These are phyloP conservation scores for Coniochaeta sp. DNA, from an alignment of 2,329 filamentous ascomycete genomes.

Conservation along the genomic window DNA sequence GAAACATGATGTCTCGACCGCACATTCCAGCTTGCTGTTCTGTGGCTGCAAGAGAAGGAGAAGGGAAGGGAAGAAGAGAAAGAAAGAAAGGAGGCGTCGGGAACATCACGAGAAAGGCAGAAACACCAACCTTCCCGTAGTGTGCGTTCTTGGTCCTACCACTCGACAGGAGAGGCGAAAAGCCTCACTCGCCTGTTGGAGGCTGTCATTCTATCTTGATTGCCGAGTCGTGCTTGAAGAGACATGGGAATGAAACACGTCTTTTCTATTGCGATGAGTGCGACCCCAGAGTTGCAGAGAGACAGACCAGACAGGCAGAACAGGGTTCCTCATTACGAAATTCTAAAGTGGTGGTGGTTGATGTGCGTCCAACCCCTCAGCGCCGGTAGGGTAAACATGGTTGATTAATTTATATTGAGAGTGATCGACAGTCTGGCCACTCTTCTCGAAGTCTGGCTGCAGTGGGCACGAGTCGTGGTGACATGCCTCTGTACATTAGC, in stretches of 20 bases:
- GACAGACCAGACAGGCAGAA: neutral
- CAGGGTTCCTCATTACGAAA: neutral
- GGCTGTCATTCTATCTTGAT: neutral
- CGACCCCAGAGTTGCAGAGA: too few species aligned
- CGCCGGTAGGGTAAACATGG: neutral
- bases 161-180: neutral
- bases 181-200: neutral
- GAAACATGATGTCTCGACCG: neutral
- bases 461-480: neutral
- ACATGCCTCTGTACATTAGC: too few species aligned
- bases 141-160: neutral
- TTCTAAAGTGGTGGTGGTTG: neutral
- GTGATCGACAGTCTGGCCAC: neutral
- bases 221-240: conserved; percentile 1
- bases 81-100: neutral
- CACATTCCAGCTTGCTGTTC: neutral
- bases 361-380: neutral
- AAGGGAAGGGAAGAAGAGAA: too few species aligned
- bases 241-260: conserved; percentile 1
- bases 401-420: conserved; percentile 1
- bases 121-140: neutral
- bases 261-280: neutral
- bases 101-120: neutral
- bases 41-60: too few species aligned
- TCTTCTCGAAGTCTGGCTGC: neutral